phyloP scores from a whole-genome alignment of 73 alveolate genomes.

The Tetrahymena thermophila region DNA sequence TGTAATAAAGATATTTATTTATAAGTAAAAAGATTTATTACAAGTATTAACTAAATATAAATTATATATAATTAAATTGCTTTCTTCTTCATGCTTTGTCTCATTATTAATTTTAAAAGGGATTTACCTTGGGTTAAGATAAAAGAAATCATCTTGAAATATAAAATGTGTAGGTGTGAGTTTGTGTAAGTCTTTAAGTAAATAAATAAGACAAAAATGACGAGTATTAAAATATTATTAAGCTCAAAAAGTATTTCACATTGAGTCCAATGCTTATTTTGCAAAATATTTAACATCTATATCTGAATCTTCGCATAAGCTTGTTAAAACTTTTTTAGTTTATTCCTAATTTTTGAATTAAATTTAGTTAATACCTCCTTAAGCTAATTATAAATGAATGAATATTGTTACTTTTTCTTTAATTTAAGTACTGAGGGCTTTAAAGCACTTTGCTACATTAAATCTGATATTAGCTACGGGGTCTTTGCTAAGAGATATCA shows the following conservation, averaged over 20 bases:
- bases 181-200: not conserved
- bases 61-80: too few species aligned
- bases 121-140: too few species aligned
- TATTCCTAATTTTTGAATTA: not conserved
- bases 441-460: conserved; percentile 10
- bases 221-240: not conserved
- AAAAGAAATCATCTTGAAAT: too few species aligned
- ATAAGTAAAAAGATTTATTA: not conserved
- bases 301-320: conserved; percentile 36
- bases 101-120: not conserved
- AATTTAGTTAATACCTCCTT: not conserved
- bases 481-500: conserved; percentile 17
- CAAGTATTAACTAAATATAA: not conserved
- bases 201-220: not conserved
- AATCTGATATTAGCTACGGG: conserved; percentile 36
- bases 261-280: conserved; percentile 19
- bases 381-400: too few species aligned
- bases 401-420: not conserved
- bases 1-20: too few species aligned
- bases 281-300: conserved; percentile 35
- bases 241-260: not conserved
- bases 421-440: not conserved
- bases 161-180: not conserved
- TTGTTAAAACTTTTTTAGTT: conserved; percentile 14
- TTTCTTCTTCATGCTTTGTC: not conserved